Evolutionary conservation across 306 rosid genomes (phyloP), one percentile per base, ranked within the genome.

Genomic region (Ziziphus jujuba): DNA sequence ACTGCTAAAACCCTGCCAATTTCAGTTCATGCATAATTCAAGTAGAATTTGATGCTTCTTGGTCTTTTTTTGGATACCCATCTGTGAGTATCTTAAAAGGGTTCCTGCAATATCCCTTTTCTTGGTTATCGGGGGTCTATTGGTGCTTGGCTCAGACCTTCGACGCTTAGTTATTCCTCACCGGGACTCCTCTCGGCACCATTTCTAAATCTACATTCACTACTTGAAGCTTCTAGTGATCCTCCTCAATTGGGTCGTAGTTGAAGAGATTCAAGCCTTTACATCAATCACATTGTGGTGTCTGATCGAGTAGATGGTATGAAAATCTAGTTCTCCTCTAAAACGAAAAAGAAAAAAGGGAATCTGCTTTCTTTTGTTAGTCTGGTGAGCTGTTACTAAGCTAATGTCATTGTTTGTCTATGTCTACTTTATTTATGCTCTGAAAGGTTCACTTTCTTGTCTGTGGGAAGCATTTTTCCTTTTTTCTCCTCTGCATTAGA

Each of bases 361-460:
- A 87, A 95, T 95, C 92, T 90, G 86, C 89, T 95, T 95, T 90
- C 71, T 79, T 76, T 82, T 65, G 28, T 47, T 59, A 63, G 84
- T 74, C 84, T 77, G 82, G 84, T 85, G 95, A 90, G 90, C 89
- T 82, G 99, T 90, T 76, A 6, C 73, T 58, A 75, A 68, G 84
- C 86, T 65, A 86, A 86, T 87, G 84, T 79, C 87, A 74, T 78
- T 79, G 84, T 83, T 79, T 74, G 74, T 80, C 82, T 23, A 66
- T 70, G 75, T 82, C 76, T 70, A 69, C 99, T 95, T 95, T 95
- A 88, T 95, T 95, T 95, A 88, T 88, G 88, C 96, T 95, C 96
- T 84, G 84, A 95, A 95, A 95, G 96, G 84, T 84, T 84, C 86
- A 72, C 97, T 88, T 90, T 95, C 89, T 78, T 91, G 88, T 85